Conservation (phyloP, 2,329 filamentous ascomycete genomes). For the Monascus ruber region DNA sequence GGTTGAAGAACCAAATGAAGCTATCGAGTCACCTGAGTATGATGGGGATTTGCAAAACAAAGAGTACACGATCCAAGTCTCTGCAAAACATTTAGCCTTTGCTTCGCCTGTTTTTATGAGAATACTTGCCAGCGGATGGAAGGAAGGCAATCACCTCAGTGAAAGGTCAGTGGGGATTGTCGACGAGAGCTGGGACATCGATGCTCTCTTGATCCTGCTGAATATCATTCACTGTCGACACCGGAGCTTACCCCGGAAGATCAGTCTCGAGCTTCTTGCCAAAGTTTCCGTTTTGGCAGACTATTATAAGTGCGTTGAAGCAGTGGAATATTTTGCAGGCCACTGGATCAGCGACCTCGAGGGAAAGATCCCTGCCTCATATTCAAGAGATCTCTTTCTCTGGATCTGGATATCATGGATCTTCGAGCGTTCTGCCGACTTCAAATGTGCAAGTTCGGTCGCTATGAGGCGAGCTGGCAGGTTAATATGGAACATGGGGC, state of each 20-base stretch:
- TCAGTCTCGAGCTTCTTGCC: conserved; percentile 33
- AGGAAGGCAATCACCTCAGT: not conserved
- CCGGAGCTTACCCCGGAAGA: conserved; percentile 26
- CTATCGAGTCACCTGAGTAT: not conserved
- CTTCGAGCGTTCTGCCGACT: not conserved
- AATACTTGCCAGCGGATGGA: not conserved
- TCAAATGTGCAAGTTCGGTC: not conserved
- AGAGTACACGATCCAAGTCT: not conserved
- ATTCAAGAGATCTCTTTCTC: conserved; percentile 4
- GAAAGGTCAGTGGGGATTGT: not conserved
- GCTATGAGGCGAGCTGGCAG: conserved; percentile 1
- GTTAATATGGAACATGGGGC: not conserved
- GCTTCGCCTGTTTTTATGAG: not conserved
- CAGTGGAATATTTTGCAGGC: conserved; percentile 32
- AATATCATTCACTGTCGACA: conserved; percentile 37
- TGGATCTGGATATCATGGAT: conserved; percentile 23
- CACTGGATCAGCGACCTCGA: conserved; percentile 28
- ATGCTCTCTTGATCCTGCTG: conserved; percentile 32
- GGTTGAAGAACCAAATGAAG: not conserved
- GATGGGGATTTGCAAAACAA: not conserved
- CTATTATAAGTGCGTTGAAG: conserved; percentile 33
- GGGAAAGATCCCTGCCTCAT: not conserved
- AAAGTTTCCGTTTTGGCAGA: conserved; percentile 36
- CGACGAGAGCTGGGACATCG: conserved; percentile 12
- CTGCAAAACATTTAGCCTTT: not conserved